Conservation (phyloP, 768 basidiomycete species). For the Boletus barrowsii region DNA sequence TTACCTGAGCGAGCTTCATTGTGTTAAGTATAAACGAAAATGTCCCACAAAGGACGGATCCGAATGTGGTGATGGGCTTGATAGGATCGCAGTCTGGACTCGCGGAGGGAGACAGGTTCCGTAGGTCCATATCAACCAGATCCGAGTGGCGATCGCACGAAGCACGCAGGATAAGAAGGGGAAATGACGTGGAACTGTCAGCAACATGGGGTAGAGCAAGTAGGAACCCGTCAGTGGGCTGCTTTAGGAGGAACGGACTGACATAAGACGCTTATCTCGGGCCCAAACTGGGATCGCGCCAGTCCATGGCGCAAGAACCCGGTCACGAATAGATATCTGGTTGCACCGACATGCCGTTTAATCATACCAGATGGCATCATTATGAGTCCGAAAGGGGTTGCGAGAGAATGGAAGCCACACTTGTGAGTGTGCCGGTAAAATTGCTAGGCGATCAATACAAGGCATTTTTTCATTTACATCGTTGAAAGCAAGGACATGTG, state of each 20-base stretch:
- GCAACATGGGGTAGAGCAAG: background rate
- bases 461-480: constrained; percentile 23
- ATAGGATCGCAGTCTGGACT: constrained; percentile 8
- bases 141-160: constrained; percentile 11
- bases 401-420: constrained; percentile 24
- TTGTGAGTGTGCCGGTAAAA: constrained; percentile 11
- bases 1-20: constrained; percentile 9
- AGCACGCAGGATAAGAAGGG: constrained; percentile 14
- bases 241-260: constrained; percentile 9
- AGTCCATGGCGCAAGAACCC: constrained; percentile 15
- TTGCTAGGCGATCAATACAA: constrained; percentile 22
- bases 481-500: constrained; percentile 15
- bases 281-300: constrained; percentile 7
- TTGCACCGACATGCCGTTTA: constrained; percentile 14
- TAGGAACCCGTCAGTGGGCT: background rate
- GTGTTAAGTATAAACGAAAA: constrained; percentile 7
- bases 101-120: constrained; percentile 2
- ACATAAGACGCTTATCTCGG: constrained; percentile 15
- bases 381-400: constrained; percentile 15
- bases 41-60: constrained; percentile 17
- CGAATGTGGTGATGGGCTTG: constrained; percentile 9
- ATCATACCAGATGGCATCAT: constrained; percentile 23
- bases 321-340: constrained; percentile 11
- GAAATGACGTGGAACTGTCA: constrained; percentile 25
- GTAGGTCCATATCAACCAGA: constrained; percentile 14